A percentile compares a stretch with the other conserved stretches of the same genome.
These are phyloP conservation scores for Dactylellina parvicollis DNA, from an alignment of 2,329 filamentous ascomycete genomes.

Conservation along the genomic window DNA sequence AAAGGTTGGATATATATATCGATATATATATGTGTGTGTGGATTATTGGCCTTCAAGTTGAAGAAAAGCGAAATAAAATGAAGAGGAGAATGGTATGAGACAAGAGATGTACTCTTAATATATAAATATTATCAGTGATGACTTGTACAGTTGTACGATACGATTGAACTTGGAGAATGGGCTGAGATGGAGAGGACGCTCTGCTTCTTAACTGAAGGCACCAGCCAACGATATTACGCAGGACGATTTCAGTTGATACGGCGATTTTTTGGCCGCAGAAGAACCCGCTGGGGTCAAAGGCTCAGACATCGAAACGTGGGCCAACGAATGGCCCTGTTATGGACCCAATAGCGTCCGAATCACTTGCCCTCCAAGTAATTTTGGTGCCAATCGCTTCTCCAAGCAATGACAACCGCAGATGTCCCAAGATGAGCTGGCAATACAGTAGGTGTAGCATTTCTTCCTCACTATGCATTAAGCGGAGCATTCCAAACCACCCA, in stretches of 20 bases:
- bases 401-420: slow-evolving; percentile 49
- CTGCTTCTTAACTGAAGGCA: slow-evolving; percentile 30
- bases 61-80: slow-evolving; percentile 14
- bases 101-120: slow-evolving; percentile 38
- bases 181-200: slow-evolving; percentile 39
- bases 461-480: slow-evolving; percentile 39
- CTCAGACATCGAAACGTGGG: slow-evolving; percentile 53
- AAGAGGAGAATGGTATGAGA: slow-evolving; percentile 10
- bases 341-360: slow-evolving; percentile 46
- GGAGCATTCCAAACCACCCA: slow-evolving; percentile 51
- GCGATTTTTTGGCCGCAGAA: slow-evolving; percentile 27
- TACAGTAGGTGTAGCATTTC: slow-evolving; percentile 36
- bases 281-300: slow-evolving; percentile 41
- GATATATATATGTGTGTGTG: background rate
- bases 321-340: slow-evolving; percentile 52
- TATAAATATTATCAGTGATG: slow-evolving; percentile 53
- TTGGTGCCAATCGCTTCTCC: slow-evolving; percentile 49
- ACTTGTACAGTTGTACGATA: slow-evolving; percentile 33
- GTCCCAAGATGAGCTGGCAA: slow-evolving; percentile 52
- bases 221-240: slow-evolving; percentile 41
- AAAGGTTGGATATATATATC: no score
- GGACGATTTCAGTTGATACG: slow-evolving; percentile 34
- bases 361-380: slow-evolving; percentile 50
- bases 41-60: slow-evolving; percentile 5
- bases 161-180: slow-evolving; percentile 11